Percentiles rank a stretch among this genome's conserved stretches.
phyloP scores from a whole-genome alignment of 176 grass and related monocot genomes.

The Dactylis glomerata region DNA sequence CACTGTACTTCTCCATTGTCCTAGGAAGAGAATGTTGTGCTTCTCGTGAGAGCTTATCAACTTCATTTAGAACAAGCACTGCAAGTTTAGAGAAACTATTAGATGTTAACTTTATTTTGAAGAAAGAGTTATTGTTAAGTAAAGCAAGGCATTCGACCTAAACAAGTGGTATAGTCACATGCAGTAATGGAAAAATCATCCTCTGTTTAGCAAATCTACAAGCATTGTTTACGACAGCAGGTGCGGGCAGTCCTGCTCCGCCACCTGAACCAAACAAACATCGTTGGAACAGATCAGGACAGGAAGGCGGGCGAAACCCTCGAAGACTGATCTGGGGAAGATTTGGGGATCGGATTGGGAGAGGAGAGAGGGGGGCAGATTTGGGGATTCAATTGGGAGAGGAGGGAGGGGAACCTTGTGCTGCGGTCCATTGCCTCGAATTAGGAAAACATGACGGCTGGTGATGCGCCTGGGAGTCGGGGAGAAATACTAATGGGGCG shows the following conservation, averaged over 20 bases:
- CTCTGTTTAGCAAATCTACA: background rate
- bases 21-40: constrained; percentile 93
- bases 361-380: background rate
- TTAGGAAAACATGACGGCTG: too few species aligned
- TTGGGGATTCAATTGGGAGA: too few species aligned
- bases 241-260: constrained; percentile 96
- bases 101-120: background rate
- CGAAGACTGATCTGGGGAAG: background rate
- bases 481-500: too few species aligned
- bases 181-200: background rate
- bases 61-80: constrained; percentile 94
- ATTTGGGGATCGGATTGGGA: constrained; percentile 21
- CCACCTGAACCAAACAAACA: constrained; percentile 39
- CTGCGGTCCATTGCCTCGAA: too few species aligned
- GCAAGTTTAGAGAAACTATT: constrained; percentile 18
- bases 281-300: background rate
- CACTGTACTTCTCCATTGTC: constrained; percentile 97
- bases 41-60: constrained; percentile 94
- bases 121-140: background rate
- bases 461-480: too few species aligned
- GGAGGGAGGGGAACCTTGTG: too few species aligned
- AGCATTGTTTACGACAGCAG: constrained; percentile 20
- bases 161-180: background rate
- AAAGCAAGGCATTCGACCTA: background rate
- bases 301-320: constrained; percentile 24